phyloP scores from a whole-genome alignment of 306 rosid genomes.

The Corylus avellana region DNA sequence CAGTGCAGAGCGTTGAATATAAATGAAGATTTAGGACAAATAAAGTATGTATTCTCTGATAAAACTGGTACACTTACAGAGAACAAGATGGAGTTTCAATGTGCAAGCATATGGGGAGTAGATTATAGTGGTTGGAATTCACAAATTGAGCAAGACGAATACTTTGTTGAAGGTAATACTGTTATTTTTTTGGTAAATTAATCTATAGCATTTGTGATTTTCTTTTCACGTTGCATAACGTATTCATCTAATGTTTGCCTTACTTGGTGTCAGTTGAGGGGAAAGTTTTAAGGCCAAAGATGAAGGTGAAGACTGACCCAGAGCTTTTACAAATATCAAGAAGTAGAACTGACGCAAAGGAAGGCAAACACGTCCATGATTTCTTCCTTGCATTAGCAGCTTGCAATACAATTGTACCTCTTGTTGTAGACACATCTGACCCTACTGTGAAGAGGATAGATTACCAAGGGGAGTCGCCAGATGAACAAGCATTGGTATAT shows the following conservation, averaged over 20 bases:
- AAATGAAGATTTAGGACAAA: constrained; percentile 96
- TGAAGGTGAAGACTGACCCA: constrained; percentile 73
- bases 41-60: constrained; percentile 88
- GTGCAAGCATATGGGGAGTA: constrained; percentile 82
- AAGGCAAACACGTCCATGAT: constrained; percentile 57
- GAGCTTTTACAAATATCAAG: constrained; percentile 55
- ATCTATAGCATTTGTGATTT: constrained; percentile 1
- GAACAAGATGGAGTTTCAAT: constrained; percentile 96
- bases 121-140: constrained; percentile 58
- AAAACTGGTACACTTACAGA: constrained; percentile 97
- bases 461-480: constrained; percentile 99
- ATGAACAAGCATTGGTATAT: constrained; percentile 90
- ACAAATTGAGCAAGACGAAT: constrained; percentile 46
- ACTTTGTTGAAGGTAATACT: constrained; percentile 57
- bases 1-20: constrained; percentile 96
- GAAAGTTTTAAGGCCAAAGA: constrained; percentile 63
- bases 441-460: constrained; percentile 71
- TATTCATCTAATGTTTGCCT: constrained; percentile 23
- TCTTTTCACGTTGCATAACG: constrained; percentile 3
- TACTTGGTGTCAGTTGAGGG: constrained; percentile 60
- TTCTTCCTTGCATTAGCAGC: constrained; percentile 93
- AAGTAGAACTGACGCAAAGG: constrained; percentile 40
- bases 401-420: constrained; percentile 97
- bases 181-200: neutral
- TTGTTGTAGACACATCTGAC: constrained; percentile 63